Conservation (phyloP, 768 basidiomycete species). For the Daedaleopsis sinensis region DNA sequence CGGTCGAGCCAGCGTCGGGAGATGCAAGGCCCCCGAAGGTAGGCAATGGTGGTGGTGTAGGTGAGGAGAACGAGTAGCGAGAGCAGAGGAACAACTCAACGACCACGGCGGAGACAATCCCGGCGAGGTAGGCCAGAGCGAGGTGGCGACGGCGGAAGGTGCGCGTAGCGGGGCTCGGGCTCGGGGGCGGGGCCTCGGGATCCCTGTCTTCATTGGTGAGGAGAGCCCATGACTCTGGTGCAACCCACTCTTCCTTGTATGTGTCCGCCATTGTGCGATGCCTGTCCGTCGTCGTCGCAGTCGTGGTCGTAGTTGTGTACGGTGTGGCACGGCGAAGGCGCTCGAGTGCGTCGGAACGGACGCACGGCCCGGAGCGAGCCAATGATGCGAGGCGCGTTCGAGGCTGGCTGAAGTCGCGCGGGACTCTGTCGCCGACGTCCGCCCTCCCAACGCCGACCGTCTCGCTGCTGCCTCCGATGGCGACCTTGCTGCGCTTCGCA, state of each 20-base stretch:
- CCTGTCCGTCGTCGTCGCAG: neutral
- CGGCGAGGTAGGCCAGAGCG: conserved; percentile 39
- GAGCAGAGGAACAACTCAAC: conserved; percentile 53
- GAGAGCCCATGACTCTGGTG: conserved; percentile 17
- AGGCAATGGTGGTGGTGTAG: neutral
- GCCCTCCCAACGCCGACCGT: neutral
- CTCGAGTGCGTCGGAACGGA: neutral
- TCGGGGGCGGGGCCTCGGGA: conserved; percentile 3
- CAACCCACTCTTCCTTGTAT: conserved; percentile 13
- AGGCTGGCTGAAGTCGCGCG: too few species aligned
- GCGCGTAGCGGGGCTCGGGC: conserved; percentile 17
- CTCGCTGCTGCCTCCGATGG: neutral
- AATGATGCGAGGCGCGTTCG: too few species aligned
- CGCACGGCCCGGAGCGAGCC: too few species aligned
- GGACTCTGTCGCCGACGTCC: neutral
- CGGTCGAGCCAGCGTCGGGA: conserved; percentile 74
- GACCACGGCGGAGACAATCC: conserved; percentile 51
- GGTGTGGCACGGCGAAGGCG: neutral
- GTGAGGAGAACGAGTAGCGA: conserved; percentile 37
- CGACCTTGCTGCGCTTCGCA: conserved; percentile 78
- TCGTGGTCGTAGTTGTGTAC: neutral
- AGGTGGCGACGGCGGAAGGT: conserved; percentile 15
- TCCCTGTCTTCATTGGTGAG: conserved; percentile 5
- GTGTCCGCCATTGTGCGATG: conserved; percentile 10
- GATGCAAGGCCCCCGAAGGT: conserved; percentile 48